phyloP scores from a whole-genome alignment of 2,329 filamentous ascomycete species.

The Phaeosphaeriaceae sp. region DNA sequence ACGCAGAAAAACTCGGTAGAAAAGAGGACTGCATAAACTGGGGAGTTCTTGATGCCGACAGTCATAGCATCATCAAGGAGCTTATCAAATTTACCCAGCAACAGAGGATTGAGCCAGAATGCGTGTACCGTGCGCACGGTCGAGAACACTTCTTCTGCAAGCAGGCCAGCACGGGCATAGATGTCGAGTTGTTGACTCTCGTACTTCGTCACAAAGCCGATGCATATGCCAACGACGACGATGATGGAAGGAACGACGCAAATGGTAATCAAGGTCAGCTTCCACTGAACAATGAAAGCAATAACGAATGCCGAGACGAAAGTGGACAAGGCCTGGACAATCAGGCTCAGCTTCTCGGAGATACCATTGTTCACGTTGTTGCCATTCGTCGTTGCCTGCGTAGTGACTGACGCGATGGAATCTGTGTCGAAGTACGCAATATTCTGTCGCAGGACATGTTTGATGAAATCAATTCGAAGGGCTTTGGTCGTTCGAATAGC shows the following conservation, averaged over 20 bases:
- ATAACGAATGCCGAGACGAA: slow-evolving; percentile 90
- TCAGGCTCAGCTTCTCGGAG: slow-evolving; percentile 52
- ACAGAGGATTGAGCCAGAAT: slow-evolving; percentile 56
- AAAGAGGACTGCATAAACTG: slow-evolving; percentile 53
- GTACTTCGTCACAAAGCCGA: slow-evolving; percentile 46
- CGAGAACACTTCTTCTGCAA: slow-evolving; percentile 61
- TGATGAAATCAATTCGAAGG: slow-evolving; percentile 68
- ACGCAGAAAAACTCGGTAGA: slow-evolving; percentile 54
- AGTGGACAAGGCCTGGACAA: slow-evolving; percentile 50
- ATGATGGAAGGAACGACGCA: slow-evolving; percentile 58
- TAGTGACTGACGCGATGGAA: slow-evolving; percentile 91
- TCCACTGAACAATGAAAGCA: slow-evolving; percentile 91
- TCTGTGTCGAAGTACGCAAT: slow-evolving; percentile 73
- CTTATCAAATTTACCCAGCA: slow-evolving; percentile 54
- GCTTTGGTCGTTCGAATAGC: slow-evolving; percentile 61
- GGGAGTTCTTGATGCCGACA: slow-evolving; percentile 56
- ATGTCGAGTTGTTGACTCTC: slow-evolving; percentile 49
- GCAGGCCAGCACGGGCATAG: slow-evolving; percentile 54
- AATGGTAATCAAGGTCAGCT: slow-evolving; percentile 79
- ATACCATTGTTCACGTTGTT: slow-evolving; percentile 94
- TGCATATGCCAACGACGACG: slow-evolving; percentile 34
- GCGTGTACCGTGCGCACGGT: slow-evolving; percentile 58
- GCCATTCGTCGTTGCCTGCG: slow-evolving; percentile 91
- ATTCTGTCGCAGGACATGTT: slow-evolving; percentile 63
- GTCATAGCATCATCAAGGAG: slow-evolving; percentile 53